These are phyloP conservation scores for Penicillium sp. DNA, from an alignment of 2,329 filamentous ascomycete species.

Conservation along the genomic window DNA sequence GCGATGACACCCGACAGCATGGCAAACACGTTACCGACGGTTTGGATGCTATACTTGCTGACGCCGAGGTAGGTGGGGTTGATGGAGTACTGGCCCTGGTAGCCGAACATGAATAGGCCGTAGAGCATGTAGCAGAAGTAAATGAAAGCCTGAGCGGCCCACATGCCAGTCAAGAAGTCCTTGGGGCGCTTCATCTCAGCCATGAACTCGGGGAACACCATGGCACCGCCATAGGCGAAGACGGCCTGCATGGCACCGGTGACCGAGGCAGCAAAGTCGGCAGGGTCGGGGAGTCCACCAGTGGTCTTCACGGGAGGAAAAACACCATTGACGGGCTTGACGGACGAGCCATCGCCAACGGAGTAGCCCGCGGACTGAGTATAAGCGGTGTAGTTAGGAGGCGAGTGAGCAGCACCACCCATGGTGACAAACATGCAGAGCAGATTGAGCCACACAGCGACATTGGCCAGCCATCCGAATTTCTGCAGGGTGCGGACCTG, in stretches of 20 bases:
- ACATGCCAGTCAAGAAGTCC: conserved; percentile 39
- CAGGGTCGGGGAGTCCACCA: conserved; percentile 31
- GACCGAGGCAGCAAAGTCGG: conserved; percentile 5
- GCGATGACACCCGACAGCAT: conserved; percentile 49
- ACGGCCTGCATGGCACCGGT: conserved; percentile 21
- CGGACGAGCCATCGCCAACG: conserved; percentile 9
- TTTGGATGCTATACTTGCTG: conserved; percentile 51
- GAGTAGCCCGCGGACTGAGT: conserved; percentile 19
- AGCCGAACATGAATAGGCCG: conserved; percentile 33
- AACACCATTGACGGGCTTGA: conserved; percentile 1
- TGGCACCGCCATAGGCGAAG: conserved; percentile 43
- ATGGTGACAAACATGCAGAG: conserved; percentile 28
- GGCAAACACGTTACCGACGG: conserved; percentile 47
- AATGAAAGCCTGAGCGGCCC: conserved; percentile 38
- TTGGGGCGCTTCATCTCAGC: conserved; percentile 39
- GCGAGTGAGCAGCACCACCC: conserved; percentile 13
- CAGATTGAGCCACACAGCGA: conserved; percentile 27
- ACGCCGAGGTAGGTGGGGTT: conserved; percentile 29
- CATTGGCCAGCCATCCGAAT: conserved; percentile 27
- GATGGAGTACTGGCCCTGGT: conserved; percentile 50
- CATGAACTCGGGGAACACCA: conserved; percentile 50
- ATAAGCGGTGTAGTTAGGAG: conserved; percentile 11
- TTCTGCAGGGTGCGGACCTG: conserved; percentile 26
- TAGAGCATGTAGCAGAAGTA: conserved; percentile 39
- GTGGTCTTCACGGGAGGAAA: conserved; percentile 37